A percentile compares a stretch with the other conserved stretches of the same genome.
Conservation (phyloP, 192 early-diverging fungal genomes). For the Linnemannia zychae region DNA sequence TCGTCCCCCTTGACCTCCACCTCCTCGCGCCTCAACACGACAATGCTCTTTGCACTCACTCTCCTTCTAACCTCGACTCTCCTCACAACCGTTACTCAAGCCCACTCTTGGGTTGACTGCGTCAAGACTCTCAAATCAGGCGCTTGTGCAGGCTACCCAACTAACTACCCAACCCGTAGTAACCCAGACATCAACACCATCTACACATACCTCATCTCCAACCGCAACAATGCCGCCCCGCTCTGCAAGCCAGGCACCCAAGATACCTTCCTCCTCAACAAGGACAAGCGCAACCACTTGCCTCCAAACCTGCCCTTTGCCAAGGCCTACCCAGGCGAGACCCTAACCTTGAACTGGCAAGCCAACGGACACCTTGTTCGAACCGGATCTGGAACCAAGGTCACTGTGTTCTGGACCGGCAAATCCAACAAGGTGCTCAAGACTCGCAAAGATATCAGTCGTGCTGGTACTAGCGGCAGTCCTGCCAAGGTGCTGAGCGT, state of each 20-base stretch:
- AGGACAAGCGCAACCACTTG: slow-evolving; percentile 13
- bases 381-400: slow-evolving; percentile 1
- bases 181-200: slow-evolving; percentile 60
- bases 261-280: slow-evolving; percentile 31
- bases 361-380: slow-evolving; percentile 66
- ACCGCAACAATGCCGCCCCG: slow-evolving; percentile 41
- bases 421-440: slow-evolving; percentile 19
- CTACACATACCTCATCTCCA: slow-evolving; percentile 67
- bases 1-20: neutral
- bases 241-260: slow-evolving; percentile 65
- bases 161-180: slow-evolving; percentile 66
- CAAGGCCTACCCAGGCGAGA: slow-evolving; percentile 62
- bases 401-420: slow-evolving; percentile 38
- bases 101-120: slow-evolving; percentile 74
- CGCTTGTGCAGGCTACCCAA: slow-evolving; percentile 61
- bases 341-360: slow-evolving; percentile 65
- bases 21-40: neutral
- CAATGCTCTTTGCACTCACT: slow-evolving; percentile 3
- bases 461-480: slow-evolving; percentile 30
- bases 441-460: slow-evolving; percentile 25
- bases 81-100: slow-evolving; percentile 51
- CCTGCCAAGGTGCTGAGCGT: slow-evolving; percentile 32
- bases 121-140: slow-evolving; percentile 61
- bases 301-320: slow-evolving; percentile 61
- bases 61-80: neutral